Base-by-base conservation (phyloP, 192 early-diverging fungal genomes). In the Mortierella antarctica region DNA sequence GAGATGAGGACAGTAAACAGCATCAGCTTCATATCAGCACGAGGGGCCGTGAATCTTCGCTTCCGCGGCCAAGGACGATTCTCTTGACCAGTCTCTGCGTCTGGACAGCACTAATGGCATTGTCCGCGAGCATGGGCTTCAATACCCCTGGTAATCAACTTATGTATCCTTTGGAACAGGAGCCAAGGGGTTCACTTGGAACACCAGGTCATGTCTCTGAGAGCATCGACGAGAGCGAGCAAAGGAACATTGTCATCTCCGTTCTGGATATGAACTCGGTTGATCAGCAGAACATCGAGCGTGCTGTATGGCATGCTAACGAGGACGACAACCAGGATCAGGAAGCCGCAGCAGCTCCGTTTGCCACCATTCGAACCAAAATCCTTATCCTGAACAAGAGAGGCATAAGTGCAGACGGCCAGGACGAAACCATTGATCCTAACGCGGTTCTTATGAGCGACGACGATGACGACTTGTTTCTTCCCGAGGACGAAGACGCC, bases 41-140 rank as follows among this genome's bases (percentile, higher is more conserved):
- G 15, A 23, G 10, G 42, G 13, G 7, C 1, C 41, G 44, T 9
- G 44, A 17, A n/a, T 47, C 31, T 3, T 31, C 31, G 31, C 57
- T 67, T 42, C 69, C 65, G 39, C 69, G 70, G 1, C 77, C 77
- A 21, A 60, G 57, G n/a, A 48, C 70, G 12, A 67, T 80, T 46
- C 64, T 80, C 5, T 46, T 72, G 45, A 40, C 53, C 59, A 68
- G 77, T 72, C 70, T 80, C 7, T 66, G 48, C 7, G 17, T 62
- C 39, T 80, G 77, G 77, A 80, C 77, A 41, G 2, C 68, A 0
- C 15, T 80, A 10, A 80, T 80, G 70, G 23, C 59, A n/a, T 11
- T 71, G n/a, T 80, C 77, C 2, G 61, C 77, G 10, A 5, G 23
- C 5, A 11, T 71, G 17, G 77, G 77, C 18, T 31, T 80, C n/a